Percentiles rank a stretch among this genome's conserved stretches.
phyloP scores from a whole-genome alignment of 108 stramenopile species.

The Fragilaria crotonensis region DNA sequence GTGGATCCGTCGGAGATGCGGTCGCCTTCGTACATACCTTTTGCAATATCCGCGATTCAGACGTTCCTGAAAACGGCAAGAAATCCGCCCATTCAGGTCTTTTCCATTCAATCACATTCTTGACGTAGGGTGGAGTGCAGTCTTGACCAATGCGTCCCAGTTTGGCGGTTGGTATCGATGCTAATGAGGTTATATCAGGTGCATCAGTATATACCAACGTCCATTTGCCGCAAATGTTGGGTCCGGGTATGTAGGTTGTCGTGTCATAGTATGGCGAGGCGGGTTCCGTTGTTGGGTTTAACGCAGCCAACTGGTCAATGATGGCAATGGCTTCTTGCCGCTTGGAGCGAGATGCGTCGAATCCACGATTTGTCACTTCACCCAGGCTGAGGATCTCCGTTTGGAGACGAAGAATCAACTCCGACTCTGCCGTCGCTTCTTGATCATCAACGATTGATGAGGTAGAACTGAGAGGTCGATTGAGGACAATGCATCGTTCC shows the following conservation, averaged over 20 bases:
- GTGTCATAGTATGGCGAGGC: constrained; percentile 45
- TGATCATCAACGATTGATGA: no score
- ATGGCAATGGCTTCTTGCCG: constrained; percentile 23
- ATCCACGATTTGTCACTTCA: constrained; percentile 32
- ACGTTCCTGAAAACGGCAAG: constrained; percentile 43
- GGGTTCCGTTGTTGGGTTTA: constrained; percentile 46
- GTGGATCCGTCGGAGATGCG: constrained; percentile 37
- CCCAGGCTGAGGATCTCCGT: constrained; percentile 6
- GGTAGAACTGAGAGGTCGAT: no score
- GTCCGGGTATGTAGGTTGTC: not conserved
- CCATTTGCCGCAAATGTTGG: constrained; percentile 58
- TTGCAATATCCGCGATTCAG: constrained; percentile 60
- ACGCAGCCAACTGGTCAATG: constrained; percentile 32
- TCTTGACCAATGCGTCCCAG: constrained; percentile 79
- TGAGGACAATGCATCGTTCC: no score
- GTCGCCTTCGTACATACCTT: constrained; percentile 56
- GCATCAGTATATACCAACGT: constrained; percentile 79
- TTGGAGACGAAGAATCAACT: not conserved
- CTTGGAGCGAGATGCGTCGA: constrained; percentile 38
- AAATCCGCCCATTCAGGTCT: constrained; percentile 54
- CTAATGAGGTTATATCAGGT: constrained; percentile 59
- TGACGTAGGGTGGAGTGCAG: constrained; percentile 57
- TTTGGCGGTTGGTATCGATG: constrained; percentile 43
- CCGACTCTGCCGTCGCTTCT: constrained; percentile 2
- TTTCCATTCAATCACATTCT: constrained; percentile 78